A percentile compares a stretch with the other conserved stretches of the same genome.
Evolutionary conservation across 352 stramenopile genomes (phyloP).

Genomic region (Phytophthora pistaciae): DNA sequence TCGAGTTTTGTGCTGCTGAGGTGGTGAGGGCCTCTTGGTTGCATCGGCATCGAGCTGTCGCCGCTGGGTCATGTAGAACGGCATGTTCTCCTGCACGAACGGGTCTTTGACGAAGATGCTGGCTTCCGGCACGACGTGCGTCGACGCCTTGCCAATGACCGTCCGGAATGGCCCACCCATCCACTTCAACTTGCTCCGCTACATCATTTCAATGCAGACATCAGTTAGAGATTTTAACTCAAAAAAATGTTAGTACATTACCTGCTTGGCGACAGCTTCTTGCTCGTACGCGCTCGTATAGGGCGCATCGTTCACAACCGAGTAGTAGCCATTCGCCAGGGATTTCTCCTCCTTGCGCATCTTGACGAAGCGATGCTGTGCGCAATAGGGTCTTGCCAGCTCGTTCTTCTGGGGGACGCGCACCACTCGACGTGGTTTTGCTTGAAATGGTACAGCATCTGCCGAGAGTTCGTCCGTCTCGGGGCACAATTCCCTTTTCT

Average conservation of each 20-base stretch:
- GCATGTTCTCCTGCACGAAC: constrained; percentile 62
- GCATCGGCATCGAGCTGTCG: constrained; percentile 46
- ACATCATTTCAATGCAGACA: constrained; percentile 1
- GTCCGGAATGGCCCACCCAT: constrained; percentile 73
- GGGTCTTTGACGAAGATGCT: constrained; percentile 67
- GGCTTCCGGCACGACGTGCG: constrained; percentile 44
- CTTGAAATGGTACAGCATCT: constrained; percentile 7
- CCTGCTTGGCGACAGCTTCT: constrained; percentile 63
- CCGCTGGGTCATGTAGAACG: constrained; percentile 68
- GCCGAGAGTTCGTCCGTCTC: constrained; percentile 22
- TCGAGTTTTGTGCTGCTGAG: constrained; percentile 10
- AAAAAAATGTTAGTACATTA: constrained; percentile 12
- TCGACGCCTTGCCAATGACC: constrained; percentile 73
- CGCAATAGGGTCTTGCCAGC: constrained; percentile 77
- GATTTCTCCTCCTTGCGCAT: constrained; percentile 44
- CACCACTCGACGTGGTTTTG: constrained; percentile 42
- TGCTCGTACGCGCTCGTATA: constrained; percentile 64
- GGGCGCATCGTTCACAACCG: constrained; percentile 82
- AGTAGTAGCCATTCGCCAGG: constrained; percentile 63
- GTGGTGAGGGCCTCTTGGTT: constrained; percentile 4
- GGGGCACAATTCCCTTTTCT: constrained; percentile 20
- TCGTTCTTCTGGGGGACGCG: constrained; percentile 73
- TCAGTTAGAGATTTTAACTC: not conserved
- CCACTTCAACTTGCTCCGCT: constrained; percentile 78
- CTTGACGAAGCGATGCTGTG: constrained; percentile 63